Evolutionary conservation across 805 yeast species (phyloP).

Genomic region (Metschnikowia vanudenii): DNA sequence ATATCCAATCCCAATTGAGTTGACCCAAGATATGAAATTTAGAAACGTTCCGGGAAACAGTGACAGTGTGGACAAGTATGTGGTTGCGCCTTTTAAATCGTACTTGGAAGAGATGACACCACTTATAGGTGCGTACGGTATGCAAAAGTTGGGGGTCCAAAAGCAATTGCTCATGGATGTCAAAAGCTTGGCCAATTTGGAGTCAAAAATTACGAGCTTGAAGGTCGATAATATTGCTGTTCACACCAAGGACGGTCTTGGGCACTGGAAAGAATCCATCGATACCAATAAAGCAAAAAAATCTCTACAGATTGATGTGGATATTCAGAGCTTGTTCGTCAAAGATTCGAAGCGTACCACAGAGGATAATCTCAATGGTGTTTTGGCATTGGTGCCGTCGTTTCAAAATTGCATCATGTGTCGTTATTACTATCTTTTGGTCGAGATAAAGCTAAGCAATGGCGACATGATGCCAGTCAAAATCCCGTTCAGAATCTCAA

Average conservation of each 20-base stretch:
- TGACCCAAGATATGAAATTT: conserved; percentile 18
- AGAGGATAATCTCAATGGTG: conserved; percentile 18
- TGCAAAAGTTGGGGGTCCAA: conserved; percentile 20
- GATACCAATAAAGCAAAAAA: conserved; percentile 4
- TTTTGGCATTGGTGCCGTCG: conserved; percentile 25
- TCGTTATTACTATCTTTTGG: conserved; percentile 24
- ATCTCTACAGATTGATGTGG: conserved; percentile 10
- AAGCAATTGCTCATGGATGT: conserved; percentile 27
- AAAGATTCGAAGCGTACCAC: conserved; percentile 12
- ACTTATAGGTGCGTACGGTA: conserved; percentile 19
- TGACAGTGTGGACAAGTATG: conserved; percentile 23
- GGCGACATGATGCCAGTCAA: conserved; percentile 21
- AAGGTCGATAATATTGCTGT: conserved; percentile 18
- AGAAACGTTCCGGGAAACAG: conserved; percentile 13
- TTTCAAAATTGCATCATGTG: conserved; percentile 32
- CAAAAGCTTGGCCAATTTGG: conserved; percentile 26
- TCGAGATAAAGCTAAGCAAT: conserved; percentile 21
- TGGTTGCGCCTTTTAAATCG: conserved; percentile 23
- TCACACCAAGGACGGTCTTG: conserved; percentile 14
- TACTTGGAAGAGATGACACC: conserved; percentile 20
- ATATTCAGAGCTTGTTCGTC: conserved; percentile 14
- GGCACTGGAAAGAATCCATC: conserved; percentile 11
- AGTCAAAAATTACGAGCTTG: conserved; percentile 21
- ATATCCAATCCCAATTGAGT: conserved; percentile 24
- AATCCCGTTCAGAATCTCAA: conserved; percentile 21